phyloP scores from a whole-genome alignment of 345 rosid species.

The Brassica napus region Da-Ae NC_063437.1:16035001-16035500 shows the following conservation, averaged over 20 bases:
- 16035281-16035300: background rate
- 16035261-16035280: background rate
- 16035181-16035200: background rate
- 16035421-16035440: background rate
- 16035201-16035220: background rate
- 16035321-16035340: background rate
- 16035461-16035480: background rate
- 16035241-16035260: background rate
- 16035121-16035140: constrained; percentile 19
- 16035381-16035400: background rate
- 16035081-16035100: constrained; percentile 5
- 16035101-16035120: constrained; percentile 28
- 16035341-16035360: background rate
- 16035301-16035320: background rate
- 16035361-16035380: background rate
- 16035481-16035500: background rate
- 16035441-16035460: background rate
- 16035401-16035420: background rate
- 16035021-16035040: constrained; percentile 44
- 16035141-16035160: background rate
- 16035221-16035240: background rate
- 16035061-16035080: constrained; percentile 26
- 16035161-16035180: background rate
- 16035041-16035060: constrained; percentile 40
- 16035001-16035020: constrained; percentile 61